phyloP scores from a whole-genome alignment of 2,329 filamentous ascomycete genomes.

The Mycosphaerella sp. region DNA sequence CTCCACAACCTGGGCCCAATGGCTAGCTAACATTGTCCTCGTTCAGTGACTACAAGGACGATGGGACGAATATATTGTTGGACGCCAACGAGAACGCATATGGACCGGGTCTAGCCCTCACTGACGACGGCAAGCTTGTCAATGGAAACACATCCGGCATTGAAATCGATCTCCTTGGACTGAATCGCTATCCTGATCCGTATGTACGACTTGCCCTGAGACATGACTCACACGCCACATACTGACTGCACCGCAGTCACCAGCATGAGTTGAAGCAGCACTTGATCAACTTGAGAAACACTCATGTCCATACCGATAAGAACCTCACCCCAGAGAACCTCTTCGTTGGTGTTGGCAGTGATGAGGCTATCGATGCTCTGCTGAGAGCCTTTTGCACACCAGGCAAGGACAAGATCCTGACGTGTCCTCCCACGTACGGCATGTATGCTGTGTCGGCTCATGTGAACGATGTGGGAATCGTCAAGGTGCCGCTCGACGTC shows the following conservation, averaged over 20 bases:
- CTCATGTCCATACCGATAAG: constrained; percentile 69
- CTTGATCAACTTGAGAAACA: constrained; percentile 82
- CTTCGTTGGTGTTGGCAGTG: constrained; percentile 91
- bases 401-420: constrained; percentile 81
- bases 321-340: constrained; percentile 72
- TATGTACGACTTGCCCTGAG: constrained; percentile 29
- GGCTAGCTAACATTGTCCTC: constrained; percentile 20
- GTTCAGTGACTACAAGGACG: constrained; percentile 83
- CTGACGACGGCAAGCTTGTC: constrained; percentile 44
- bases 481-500: constrained; percentile 74
- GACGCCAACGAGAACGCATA: constrained; percentile 98
- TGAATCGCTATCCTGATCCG: constrained; percentile 94
- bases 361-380: constrained; percentile 93
- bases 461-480: constrained; percentile 82
- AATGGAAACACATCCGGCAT: constrained; percentile 45
- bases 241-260: constrained; percentile 50
- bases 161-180: constrained; percentile 67
- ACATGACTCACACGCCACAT: constrained; percentile 13
- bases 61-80: constrained; percentile 90
- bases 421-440: constrained; percentile 94
- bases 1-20: constrained; percentile 1
- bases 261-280: constrained; percentile 78
- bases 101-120: constrained; percentile 66
- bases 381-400: constrained; percentile 90
- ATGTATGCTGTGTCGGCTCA: constrained; percentile 96